Base-by-base conservation (phyloP, 441 rosid genomes). In the Monsonia emarginata region DNA sequence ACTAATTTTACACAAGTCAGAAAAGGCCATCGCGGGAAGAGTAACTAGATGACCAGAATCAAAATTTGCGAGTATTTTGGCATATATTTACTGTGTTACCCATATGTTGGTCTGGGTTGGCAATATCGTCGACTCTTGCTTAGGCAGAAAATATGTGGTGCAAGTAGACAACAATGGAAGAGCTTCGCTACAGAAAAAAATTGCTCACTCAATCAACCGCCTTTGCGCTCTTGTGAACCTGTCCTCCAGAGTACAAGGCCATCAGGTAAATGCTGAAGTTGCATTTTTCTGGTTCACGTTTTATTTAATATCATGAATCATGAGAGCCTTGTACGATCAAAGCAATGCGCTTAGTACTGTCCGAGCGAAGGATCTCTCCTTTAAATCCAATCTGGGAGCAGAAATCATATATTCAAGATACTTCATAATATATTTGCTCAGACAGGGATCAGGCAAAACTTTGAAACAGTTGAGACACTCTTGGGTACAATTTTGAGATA, bases 321-420 rank as follows among this genome's bases (percentile, higher is more conserved):
- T 90, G 98, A 76, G 89, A 78, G 81, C 86, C 92, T 81, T 87
- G 94, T 81, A 88, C 89, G 80, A 87, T 79, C 85, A 90, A 74
- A 68, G 92, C 66, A 73, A 86, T 86, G 50, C 91, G 96, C 88
- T 87, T 90, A 71, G 88, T 88, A 77, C 86, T 90, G 80, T 93
- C 98, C 72, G 89, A 69, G 21, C 88, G 95, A 76, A 88, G 79
- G 78, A 74, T 84, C 40, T 86, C 96, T 73, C 89, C 98, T 85
- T 90, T 92, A 79, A 82, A 87, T 79, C 95, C 97, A 79, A 88
- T 90, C 97, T 93, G 95, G 76, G 63, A 81, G 72, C 78, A 81
- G 71, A 82, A 83, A 82, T 71, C 79, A 79, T 21, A 22, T 76
- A 72, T 76, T 74, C 67, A 82, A 75, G 40, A 66, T 68, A 62